Conservation (phyloP, 202 grass and related monocot genomes). For the Panicum hallii region DNA sequence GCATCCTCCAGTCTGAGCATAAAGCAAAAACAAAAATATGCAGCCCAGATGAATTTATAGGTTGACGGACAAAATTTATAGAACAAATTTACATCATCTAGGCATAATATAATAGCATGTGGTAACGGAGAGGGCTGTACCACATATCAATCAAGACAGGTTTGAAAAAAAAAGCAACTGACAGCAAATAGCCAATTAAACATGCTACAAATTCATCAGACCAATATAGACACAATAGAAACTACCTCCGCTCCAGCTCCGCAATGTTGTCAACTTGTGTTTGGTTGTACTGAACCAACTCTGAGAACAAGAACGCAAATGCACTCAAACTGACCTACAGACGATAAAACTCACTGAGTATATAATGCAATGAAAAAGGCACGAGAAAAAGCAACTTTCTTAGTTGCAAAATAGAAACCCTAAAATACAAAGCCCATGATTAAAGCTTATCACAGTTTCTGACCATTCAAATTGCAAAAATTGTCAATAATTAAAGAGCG, state of each 20-base stretch:
- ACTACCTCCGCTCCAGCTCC: constrained; percentile 89
- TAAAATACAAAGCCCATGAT: constrained; percentile 14
- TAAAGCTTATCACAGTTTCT: constrained; percentile 1
- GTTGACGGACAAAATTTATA: background rate
- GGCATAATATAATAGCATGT: constrained; percentile 25
- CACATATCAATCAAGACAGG: constrained; percentile 11
- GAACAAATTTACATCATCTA: background rate
- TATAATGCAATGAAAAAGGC: background rate
- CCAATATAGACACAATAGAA: constrained; percentile 26
- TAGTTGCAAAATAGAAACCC: constrained; percentile 15
- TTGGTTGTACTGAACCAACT: constrained; percentile 97
- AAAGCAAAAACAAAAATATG: constrained; percentile 37
- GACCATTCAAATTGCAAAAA: constrained; percentile 7
- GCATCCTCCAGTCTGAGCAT: constrained; percentile 86
- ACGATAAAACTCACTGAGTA: constrained; percentile 37
- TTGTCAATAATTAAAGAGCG: background rate
- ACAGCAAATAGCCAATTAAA: constrained; percentile 24
- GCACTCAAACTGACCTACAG: constrained; percentile 96
- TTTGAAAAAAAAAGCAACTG: background rate
- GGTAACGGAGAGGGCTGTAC: constrained; percentile 13
- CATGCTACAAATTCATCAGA: constrained; percentile 9
- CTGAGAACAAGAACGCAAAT: constrained; percentile 98
- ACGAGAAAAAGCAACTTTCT: background rate
- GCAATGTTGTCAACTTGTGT: constrained; percentile 98
- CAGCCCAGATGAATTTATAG: background rate